phyloP scores from a whole-genome alignment of 805 yeast species.

The Kluyveromyces dobzhanskii region DNA sequence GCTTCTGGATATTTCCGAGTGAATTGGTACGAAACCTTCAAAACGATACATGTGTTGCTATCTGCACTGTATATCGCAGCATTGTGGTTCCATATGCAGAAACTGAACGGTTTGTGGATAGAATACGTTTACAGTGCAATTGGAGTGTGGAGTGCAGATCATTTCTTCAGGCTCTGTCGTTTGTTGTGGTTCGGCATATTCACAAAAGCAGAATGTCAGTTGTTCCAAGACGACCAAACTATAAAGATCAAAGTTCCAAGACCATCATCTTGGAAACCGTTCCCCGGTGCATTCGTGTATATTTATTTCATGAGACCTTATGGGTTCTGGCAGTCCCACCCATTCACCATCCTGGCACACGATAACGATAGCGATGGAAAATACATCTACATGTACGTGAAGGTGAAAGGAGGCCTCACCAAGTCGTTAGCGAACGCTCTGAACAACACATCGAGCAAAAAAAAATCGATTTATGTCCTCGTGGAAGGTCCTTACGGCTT shows the following conservation, averaged over 20 bases:
- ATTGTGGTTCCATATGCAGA: conserved; percentile 36
- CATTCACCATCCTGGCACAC: conserved; percentile 43
- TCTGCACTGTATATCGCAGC: conserved; percentile 41
- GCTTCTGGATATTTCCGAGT: conserved; percentile 39
- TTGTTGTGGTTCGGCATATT: conserved; percentile 47
- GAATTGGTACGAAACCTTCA: conserved; percentile 39
- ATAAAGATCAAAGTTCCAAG: background rate
- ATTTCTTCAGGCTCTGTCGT: conserved; percentile 45
- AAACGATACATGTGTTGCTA: conserved; percentile 35
- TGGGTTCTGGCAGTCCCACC: conserved; percentile 50
- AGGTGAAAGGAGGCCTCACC: conserved; percentile 42
- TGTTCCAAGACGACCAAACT: conserved; percentile 8
- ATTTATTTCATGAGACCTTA: conserved; percentile 39
- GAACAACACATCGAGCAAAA: conserved; percentile 16
- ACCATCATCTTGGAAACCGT: conserved; percentile 31
- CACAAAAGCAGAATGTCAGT: conserved; percentile 36
- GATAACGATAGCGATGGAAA: conserved; percentile 30
- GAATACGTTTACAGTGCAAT: conserved; percentile 33
- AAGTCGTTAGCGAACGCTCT: conserved; percentile 27
- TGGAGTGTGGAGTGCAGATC: conserved; percentile 45
- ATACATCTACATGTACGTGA: conserved; percentile 31
- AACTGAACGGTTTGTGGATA: conserved; percentile 22
- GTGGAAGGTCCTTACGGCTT: conserved; percentile 70
- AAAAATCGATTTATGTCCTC: conserved; percentile 25
- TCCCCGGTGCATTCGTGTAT: conserved; percentile 39